These are phyloP conservation scores for Apostasia shenzhenica DNA, from an alignment of 106 monocot genomes.

Conservation along the genomic window DNA sequence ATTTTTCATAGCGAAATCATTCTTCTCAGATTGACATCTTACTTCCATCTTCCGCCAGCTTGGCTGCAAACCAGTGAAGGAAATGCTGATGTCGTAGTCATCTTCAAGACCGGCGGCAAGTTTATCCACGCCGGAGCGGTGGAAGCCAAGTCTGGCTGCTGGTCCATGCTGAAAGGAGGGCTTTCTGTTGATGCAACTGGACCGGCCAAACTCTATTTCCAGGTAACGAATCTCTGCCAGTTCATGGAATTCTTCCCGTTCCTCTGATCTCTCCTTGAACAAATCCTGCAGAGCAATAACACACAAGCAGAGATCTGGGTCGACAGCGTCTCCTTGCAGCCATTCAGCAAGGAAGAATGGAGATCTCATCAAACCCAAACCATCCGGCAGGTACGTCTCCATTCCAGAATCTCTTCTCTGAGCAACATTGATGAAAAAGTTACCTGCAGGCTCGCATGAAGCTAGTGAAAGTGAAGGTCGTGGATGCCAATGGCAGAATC, in stretches of 20 bases:
- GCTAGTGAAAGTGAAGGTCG: slow-evolving; percentile 30
- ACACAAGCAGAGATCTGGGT: slow-evolving; percentile 52
- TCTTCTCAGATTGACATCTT: neutral
- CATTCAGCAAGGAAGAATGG: slow-evolving; percentile 75
- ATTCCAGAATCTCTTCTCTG: neutral
- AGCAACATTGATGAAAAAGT: neutral
- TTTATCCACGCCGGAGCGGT: slow-evolving; percentile 41
- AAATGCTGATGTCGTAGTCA: slow-evolving; percentile 14
- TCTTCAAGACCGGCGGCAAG: slow-evolving; percentile 27
- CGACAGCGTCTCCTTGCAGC: slow-evolving; percentile 80
- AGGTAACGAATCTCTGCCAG: slow-evolving; percentile 21
- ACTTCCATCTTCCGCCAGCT: slow-evolving; percentile 26
- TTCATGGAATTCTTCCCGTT: neutral
- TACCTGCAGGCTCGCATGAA: slow-evolving; percentile 33
- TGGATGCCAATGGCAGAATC: slow-evolving; percentile 27
- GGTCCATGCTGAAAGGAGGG: slow-evolving; percentile 92
- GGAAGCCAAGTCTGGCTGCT: slow-evolving; percentile 51
- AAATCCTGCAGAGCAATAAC: slow-evolving; percentile 33
- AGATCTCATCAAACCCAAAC: slow-evolving; percentile 42
- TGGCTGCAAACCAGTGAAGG: slow-evolving; percentile 55
- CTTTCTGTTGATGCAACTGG: slow-evolving; percentile 39
- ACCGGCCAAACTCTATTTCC: slow-evolving; percentile 50
- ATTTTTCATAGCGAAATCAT: neutral
- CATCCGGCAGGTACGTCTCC: slow-evolving; percentile 34
- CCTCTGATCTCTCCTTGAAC: neutral